Percentiles rank a stretch among this genome's conserved stretches.
Evolutionary conservation across 441 rosid genomes (phyloP).

Genomic region (Corymbia calophylla): DNA sequence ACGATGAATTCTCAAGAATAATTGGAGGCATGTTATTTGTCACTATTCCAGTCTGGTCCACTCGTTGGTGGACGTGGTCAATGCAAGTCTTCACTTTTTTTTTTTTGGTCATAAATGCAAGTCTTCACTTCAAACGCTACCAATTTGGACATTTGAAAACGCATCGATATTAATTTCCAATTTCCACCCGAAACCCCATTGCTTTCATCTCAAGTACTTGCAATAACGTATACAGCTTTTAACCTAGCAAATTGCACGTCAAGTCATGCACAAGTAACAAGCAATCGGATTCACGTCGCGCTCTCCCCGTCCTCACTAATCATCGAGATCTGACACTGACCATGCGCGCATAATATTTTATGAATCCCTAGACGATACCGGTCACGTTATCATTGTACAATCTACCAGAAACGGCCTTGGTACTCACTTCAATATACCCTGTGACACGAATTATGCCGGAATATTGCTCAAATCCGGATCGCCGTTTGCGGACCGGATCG

Average conservation of each 20-base stretch:
- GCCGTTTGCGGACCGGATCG: fast-evolving
- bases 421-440: not conserved
- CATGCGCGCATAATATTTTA: no score
- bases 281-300: fast-evolving
- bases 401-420: not conserved
- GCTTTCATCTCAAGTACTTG: not conserved
- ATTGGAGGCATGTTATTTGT: not conserved
- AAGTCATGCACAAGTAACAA: not conserved
- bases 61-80: not conserved
- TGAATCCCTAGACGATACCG: not conserved
- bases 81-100: not conserved
- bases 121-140: not conserved
- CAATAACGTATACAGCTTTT: fast-evolving
- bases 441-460: not conserved
- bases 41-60: not conserved
- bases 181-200: not conserved
- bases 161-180: not conserved
- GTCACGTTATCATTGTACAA: not conserved
- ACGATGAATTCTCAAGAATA: not conserved
- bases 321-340: not conserved
- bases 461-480: not conserved
- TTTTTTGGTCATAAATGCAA: no score
- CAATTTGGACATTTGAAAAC: not conserved
- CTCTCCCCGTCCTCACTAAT: not conserved
- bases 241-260: not conserved